Conservation (phyloP, 179 eudicot genomes). For the Amaranthus tricolor region DNA sequence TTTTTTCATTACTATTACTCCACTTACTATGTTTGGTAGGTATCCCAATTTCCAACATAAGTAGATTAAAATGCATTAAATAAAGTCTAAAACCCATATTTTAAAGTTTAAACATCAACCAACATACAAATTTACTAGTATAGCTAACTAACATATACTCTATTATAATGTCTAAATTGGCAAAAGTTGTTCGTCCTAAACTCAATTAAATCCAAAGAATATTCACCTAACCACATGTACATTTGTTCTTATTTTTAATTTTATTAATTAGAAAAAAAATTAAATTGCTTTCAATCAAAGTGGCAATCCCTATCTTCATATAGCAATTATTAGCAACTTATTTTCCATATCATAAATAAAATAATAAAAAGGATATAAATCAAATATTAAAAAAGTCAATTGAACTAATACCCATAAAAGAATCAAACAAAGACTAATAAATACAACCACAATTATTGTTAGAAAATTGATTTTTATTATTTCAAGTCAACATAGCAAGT, state of each 20-base stretch:
- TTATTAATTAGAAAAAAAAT: neutral
- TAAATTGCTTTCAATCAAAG: slow-evolving; percentile 1
- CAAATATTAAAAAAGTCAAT: slow-evolving; percentile 13
- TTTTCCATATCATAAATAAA: neutral
- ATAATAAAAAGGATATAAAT: neutral
- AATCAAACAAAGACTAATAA: slow-evolving; percentile 9
- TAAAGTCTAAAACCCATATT: neutral
- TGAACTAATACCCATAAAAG: slow-evolving; percentile 5
- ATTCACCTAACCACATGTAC: slow-evolving; percentile 2
- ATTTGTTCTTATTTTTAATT: neutral
- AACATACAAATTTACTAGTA: neutral
- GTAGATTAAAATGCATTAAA: neutral
- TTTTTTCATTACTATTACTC: neutral
- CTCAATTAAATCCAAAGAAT: neutral
- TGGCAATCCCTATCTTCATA: neutral
- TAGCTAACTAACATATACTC: neutral
- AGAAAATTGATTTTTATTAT: neutral
- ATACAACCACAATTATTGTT: slow-evolving; percentile 12
- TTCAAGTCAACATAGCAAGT: slow-evolving; percentile 11
- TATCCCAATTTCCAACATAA: neutral
- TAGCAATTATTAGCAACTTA: neutral
- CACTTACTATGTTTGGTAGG: too few relatives aligned
- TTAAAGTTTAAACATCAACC: neutral
- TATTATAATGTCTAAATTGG: neutral
- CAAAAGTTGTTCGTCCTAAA: neutral